These are phyloP conservation scores for Lyophyllum shimeji DNA, from an alignment of 768 basidiomycete genomes.

Conservation along the genomic window DNA sequence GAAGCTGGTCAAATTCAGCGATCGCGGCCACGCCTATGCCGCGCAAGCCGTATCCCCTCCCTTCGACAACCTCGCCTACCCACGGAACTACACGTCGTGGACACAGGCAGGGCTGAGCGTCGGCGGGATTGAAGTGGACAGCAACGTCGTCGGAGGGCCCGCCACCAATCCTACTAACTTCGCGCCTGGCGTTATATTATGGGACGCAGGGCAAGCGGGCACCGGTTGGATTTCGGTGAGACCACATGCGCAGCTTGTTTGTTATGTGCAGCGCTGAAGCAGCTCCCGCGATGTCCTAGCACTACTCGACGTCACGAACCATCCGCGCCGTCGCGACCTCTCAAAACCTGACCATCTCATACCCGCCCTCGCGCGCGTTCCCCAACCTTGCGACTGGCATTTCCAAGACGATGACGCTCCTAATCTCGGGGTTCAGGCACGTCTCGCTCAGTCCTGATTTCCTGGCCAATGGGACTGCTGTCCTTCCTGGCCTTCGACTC, in stretches of 20 bases:
- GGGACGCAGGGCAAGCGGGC: constrained; percentile 16
- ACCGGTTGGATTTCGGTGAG: constrained; percentile 25
- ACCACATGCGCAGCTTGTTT: neutral
- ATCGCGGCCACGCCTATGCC: constrained; percentile 15
- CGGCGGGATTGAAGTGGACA: constrained; percentile 27
- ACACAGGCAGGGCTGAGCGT: constrained; percentile 25
- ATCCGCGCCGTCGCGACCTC: constrained; percentile 22
- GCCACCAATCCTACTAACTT: constrained; percentile 23
- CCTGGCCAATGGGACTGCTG: constrained; percentile 16
- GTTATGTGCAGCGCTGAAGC: neutral
- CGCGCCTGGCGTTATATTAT: constrained; percentile 24
- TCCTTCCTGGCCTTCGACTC: constrained; percentile 23
- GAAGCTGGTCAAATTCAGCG: constrained; percentile 12
- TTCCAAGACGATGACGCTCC: constrained; percentile 24
- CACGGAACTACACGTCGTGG: constrained; percentile 29
- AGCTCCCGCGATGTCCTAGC: constrained; percentile 8
- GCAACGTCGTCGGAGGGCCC: constrained; percentile 24
- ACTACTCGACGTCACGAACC: constrained; percentile 24
- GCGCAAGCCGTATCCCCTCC: constrained; percentile 28
- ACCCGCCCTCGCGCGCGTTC: constrained; percentile 26
- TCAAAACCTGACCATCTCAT: constrained; percentile 23
- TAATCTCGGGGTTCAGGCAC: constrained; percentile 24
- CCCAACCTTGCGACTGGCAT: constrained; percentile 12
- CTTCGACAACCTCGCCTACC: constrained; percentile 21
- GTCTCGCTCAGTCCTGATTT: constrained; percentile 18